Evolutionary conservation across 2,329 filamentous ascomycete genomes (phyloP), one percentile per base, ranked within the genome.

Genomic region (Diaporthe sp.): DNA sequence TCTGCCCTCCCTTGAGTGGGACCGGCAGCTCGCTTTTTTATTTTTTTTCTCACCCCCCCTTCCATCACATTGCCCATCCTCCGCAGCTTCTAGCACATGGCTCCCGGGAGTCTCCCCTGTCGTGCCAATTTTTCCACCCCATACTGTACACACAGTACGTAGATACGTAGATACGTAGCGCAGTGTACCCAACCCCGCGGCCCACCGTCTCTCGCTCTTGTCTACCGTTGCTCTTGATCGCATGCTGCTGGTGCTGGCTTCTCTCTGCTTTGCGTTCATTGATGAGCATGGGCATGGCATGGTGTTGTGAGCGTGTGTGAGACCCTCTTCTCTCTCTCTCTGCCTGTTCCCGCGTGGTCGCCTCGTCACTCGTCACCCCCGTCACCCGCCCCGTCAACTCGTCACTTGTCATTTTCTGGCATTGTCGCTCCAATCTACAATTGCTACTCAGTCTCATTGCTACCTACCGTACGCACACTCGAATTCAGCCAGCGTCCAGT

Each of bases 71-170:
- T 53, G 65, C 31, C 70, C 69, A 67, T 58, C 62, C 73, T 74
- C 76, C 76, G 74, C 76, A 72, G 62, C 76, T 73, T 73, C 62
- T 74, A 76, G 76, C 76, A 77, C 76, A 77, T 77, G 76, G 76
- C 76, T 71, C 51, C 62, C 75, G 70, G 74, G 74, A 72, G 74
- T 75, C 42, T 73, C 74, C 74, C 76, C 76, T 75, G 75, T 70
- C 73, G 69, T 75, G 75, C 73, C 74, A 75, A 76, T 75, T 74
- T 75, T 73, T 69, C n/a, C 42, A 46, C 58, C 62, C 44, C 61
- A 68, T 53, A 68, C 65, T 53, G 46, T 53, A 68, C 46, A 12
- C 65, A 68, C 46, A 53, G 65, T 53, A 53, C 65, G 31, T 53
- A 25, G 65, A 28, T 37, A 37, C 65, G 31, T 28, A 39, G 39